Percentiles rank a stretch among this genome's conserved stretches.
These are phyloP conservation scores for Neofusicoccum ribis DNA, from an alignment of 2,329 filamentous ascomycete species.

Conservation along the genomic window DNA sequence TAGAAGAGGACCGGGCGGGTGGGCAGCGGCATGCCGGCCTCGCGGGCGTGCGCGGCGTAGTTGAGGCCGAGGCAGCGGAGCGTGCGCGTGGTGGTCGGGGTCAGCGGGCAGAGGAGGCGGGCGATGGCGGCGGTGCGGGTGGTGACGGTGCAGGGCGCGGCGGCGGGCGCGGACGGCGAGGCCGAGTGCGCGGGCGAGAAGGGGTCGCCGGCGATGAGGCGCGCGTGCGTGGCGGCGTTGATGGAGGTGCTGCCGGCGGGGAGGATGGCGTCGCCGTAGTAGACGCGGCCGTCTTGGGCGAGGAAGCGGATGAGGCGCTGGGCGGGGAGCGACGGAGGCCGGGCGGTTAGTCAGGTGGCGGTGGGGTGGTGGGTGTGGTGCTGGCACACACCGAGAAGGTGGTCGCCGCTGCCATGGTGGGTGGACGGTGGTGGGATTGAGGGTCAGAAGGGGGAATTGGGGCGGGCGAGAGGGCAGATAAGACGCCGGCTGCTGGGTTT, in stretches of 20 bases:
- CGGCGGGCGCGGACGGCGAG: slow-evolving; percentile 61
- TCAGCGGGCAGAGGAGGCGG: slow-evolving; percentile 58
- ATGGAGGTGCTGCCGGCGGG: slow-evolving; percentile 62
- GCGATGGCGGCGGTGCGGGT: slow-evolving; percentile 31
- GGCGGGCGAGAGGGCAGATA: neutral
- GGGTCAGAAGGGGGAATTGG: neutral
- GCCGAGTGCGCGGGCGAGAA: slow-evolving; percentile 63
- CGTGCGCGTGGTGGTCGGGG: neutral
- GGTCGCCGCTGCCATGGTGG: neutral
- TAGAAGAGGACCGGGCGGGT: slow-evolving; percentile 73
- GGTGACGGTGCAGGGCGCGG: slow-evolving; percentile 25
- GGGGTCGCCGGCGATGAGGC: slow-evolving; percentile 64
- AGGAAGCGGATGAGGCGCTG: slow-evolving; percentile 36
- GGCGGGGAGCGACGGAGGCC: neutral
- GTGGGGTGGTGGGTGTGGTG: neutral
- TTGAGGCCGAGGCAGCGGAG: slow-evolving; percentile 32
- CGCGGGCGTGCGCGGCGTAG: slow-evolving; percentile 21
- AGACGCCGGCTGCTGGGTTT: too few relatives aligned
- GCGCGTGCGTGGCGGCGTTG: slow-evolving; percentile 60
- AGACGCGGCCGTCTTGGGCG: slow-evolving; percentile 30
- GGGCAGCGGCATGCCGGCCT: slow-evolving; percentile 65
- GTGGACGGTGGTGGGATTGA: neutral
- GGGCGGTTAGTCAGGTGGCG: neutral
- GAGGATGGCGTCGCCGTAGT: slow-evolving; percentile 58
- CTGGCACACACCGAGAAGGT: slow-evolving; percentile 1